These are phyloP conservation scores for Candida smagusa DNA, from an alignment of 1,139 yeast species.

Conservation along the genomic window DNA sequence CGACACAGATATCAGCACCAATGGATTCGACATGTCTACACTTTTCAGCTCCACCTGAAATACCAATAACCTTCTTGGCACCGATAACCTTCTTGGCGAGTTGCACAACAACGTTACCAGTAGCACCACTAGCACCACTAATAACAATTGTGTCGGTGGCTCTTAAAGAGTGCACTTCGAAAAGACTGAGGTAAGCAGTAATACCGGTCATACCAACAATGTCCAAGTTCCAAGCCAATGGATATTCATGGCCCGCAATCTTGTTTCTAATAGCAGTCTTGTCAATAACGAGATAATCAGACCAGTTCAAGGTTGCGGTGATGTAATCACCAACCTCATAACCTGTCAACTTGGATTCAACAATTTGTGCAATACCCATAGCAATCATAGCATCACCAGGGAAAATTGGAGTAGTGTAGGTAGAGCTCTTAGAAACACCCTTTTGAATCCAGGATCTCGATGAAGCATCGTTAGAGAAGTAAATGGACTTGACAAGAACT, in stretches of 20 bases:
- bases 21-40: conserved; percentile 27
- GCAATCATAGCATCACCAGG: conserved; percentile 50
- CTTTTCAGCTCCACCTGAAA: conserved; percentile 29
- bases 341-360: conserved; percentile 9
- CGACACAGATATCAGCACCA: conserved; percentile 28
- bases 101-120: conserved; percentile 30
- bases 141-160: conserved; percentile 24
- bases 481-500: conserved; percentile 44
- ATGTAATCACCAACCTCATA: conserved; percentile 10
- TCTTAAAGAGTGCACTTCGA: conserved; percentile 23
- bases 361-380: conserved; percentile 27
- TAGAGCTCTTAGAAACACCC: conserved; percentile 35
- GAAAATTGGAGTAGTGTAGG: conserved; percentile 46
- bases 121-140: conserved; percentile 35
- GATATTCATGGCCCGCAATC: conserved; percentile 9
- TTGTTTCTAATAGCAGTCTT: conserved; percentile 8
- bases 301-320: conserved; percentile 12
- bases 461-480: conserved; percentile 65
- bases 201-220: conserved; percentile 35
- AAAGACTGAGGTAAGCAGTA: conserved; percentile 29
- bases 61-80: conserved; percentile 27
- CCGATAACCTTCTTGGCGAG: conserved; percentile 28
- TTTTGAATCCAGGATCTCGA: conserved; percentile 61
- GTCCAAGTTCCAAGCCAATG: conserved; percentile 37
- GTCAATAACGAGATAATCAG: conserved; percentile 11